Evolutionary conservation across 768 basidiomycete genomes (phyloP).

Genomic region (Termitomyces sp.): DNA sequence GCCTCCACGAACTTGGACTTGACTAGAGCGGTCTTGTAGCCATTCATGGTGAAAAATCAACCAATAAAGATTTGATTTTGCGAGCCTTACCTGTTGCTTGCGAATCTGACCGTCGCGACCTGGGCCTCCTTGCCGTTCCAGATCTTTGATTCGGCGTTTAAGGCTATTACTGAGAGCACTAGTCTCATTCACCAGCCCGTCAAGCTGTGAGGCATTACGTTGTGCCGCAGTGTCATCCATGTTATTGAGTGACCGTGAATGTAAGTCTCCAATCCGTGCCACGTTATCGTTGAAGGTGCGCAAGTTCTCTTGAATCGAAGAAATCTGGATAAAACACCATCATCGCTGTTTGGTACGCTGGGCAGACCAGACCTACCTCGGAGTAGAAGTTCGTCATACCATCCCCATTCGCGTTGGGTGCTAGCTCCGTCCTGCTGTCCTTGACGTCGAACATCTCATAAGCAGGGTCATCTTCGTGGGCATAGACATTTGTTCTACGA

Average conservation of each 20-base stretch:
- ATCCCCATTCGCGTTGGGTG: constrained; percentile 38
- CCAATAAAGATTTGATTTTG: background rate
- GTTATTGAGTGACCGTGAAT: constrained; percentile 70
- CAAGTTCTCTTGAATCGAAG: constrained; percentile 67
- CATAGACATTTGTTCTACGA: constrained; percentile 58
- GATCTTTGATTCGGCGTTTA: constrained; percentile 66
- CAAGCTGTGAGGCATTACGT: constrained; percentile 56
- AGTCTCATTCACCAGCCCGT: constrained; percentile 67
- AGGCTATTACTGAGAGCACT: constrained; percentile 62
- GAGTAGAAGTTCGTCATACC: constrained; percentile 67
- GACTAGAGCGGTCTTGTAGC: constrained; percentile 48
- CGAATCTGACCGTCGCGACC: constrained; percentile 69
- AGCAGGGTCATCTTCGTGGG: constrained; percentile 54
- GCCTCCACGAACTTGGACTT: constrained; percentile 81
- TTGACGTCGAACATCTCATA: constrained; percentile 74
- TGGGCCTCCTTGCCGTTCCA: constrained; percentile 63
- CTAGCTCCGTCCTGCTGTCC: constrained; percentile 49
- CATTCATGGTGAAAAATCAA: constrained; percentile 1
- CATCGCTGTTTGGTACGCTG: background rate
- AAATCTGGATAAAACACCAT: constrained; percentile 44
- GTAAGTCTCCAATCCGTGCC: constrained; percentile 60
- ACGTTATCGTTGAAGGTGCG: constrained; percentile 67
- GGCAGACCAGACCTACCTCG: constrained; percentile 32
- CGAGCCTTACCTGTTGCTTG: constrained; percentile 59
- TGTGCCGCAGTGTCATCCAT: constrained; percentile 65